Conservation (phyloP, 208 protist species). For the Novymonas esmeraldas region DNA sequence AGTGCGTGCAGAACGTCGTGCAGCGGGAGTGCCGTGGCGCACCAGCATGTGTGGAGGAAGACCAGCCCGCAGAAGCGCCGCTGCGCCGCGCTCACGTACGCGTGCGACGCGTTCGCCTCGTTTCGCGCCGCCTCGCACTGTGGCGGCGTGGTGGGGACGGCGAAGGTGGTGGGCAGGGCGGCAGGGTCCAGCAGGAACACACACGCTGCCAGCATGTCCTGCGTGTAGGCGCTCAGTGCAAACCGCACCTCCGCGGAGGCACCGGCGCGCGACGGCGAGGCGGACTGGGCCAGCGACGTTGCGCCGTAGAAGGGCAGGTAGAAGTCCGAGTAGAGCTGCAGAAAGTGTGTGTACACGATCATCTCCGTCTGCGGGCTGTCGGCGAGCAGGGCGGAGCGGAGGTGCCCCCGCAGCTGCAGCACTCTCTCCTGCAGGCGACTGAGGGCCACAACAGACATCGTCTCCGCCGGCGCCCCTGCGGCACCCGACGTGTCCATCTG, state of each 20-base stretch:
- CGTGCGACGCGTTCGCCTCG: conserved; percentile 31
- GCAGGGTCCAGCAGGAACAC: conserved; percentile 39
- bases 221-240: conserved; percentile 42
- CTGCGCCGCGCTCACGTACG: conserved; percentile 59
- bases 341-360: conserved; percentile 37
- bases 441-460: conserved; percentile 31
- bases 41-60: conserved; percentile 71
- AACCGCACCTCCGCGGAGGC: conserved; percentile 13
- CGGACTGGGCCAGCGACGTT: neutral
- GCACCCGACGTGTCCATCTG: conserved; percentile 6
- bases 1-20: conserved; percentile 52
- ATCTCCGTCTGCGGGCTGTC: conserved; percentile 59
- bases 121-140: conserved; percentile 6
- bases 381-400: conserved; percentile 51
- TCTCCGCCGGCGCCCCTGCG: neutral
- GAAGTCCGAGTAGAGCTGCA: conserved; percentile 25
- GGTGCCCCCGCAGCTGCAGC: conserved; percentile 36
- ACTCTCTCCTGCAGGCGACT: conserved; percentile 37
- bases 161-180: neutral
- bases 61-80: conserved; percentile 47
- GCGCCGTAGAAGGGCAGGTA: conserved; percentile 5
- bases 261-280: neutral
- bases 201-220: conserved; percentile 58
- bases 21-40: conserved; percentile 25
- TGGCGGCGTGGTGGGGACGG: neutral